phyloP scores from a whole-genome alignment of 129 eudicot species.

The Centaurea solstitialis region DNA sequence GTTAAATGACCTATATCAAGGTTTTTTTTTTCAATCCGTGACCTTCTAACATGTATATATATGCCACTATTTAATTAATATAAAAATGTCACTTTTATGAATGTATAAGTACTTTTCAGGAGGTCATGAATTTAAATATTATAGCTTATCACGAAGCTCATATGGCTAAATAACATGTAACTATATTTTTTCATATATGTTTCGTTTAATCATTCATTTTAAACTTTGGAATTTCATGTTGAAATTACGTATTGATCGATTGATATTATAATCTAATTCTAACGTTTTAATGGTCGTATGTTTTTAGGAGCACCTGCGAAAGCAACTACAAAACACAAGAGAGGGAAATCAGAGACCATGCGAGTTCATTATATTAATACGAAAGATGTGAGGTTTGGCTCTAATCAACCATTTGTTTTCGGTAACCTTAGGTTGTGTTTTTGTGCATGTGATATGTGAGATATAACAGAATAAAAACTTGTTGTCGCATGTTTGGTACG shows the following conservation, averaged over 20 bases:
- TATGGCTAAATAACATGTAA: not conserved
- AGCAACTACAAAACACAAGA: slow-evolving; percentile 50
- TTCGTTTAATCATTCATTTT: no score
- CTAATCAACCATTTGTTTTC: not conserved
- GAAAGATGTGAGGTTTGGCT: slow-evolving; percentile 93
- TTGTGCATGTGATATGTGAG: not conserved
- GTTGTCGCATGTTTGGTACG: not conserved
- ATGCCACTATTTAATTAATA: no score
- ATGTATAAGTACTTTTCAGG: not conserved
- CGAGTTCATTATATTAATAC: slow-evolving; percentile 77
- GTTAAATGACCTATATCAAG: not conserved
- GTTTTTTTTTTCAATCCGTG: not conserved
- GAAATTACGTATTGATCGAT: not conserved
- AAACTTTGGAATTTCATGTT: no score
- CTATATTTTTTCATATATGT: no score
- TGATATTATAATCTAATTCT: not conserved
- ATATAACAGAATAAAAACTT: not conserved
- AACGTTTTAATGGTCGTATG: not conserved
- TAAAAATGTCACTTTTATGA: not conserved
- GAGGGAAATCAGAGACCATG: slow-evolving; percentile 90
- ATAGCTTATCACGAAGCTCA: not conserved
- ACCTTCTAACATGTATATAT: not conserved
- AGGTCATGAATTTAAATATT: not conserved
- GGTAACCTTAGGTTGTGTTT: not conserved
- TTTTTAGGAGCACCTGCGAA: slow-evolving; percentile 46